phyloP scores from a whole-genome alignment of 2,329 filamentous ascomycete species.

The Penicillium sp. region DNA sequence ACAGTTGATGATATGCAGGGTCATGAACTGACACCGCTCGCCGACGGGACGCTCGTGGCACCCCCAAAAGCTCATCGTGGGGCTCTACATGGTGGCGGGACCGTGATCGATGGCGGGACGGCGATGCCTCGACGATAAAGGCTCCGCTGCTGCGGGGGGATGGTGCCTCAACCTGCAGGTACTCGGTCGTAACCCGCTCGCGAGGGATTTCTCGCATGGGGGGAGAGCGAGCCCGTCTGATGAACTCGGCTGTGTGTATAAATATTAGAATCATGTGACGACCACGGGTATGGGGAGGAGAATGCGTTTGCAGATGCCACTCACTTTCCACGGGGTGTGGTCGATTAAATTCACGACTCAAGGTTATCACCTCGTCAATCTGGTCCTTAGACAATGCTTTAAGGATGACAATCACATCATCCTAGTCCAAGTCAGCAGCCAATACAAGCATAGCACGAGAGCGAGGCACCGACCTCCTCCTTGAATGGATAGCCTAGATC shows the following conservation, averaged over 20 bases:
- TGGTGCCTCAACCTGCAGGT: conserved; percentile 24
- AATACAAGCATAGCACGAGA: conserved; percentile 31
- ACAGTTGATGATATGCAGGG: conserved; percentile 39
- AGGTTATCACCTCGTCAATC: conserved; percentile 83
- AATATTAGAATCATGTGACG: conserved; percentile 5
- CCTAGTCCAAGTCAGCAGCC: conserved; percentile 51
- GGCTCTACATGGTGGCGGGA: conserved; percentile 27
- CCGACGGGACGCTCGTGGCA: conserved; percentile 31
- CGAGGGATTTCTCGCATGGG: conserved; percentile 25
- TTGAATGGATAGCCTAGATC: conserved; percentile 84
- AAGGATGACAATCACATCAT: conserved; percentile 76
- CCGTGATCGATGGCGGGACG: conserved; percentile 22
- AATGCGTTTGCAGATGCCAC: conserved; percentile 17
- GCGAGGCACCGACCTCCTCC: conserved; percentile 67
- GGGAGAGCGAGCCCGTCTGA: conserved; percentile 16
- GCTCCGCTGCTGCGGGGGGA: conserved; percentile 31
- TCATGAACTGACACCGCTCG: conserved; percentile 39
- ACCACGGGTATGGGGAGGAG: conserved; percentile 4
- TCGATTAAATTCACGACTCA: conserved; percentile 65
- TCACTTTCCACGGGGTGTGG: conserved; percentile 32
- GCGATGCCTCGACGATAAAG: conserved; percentile 36
- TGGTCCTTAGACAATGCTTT: conserved; percentile 86
- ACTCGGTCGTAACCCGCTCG: conserved; percentile 30
- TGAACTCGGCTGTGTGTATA: conserved; percentile 19
- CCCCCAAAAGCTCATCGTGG: conserved; percentile 32